Evolutionary conservation across 148 eudicot species (phyloP), one percentile per base, ranked within the genome.

Genomic region (Oxyria digyna): DNA sequence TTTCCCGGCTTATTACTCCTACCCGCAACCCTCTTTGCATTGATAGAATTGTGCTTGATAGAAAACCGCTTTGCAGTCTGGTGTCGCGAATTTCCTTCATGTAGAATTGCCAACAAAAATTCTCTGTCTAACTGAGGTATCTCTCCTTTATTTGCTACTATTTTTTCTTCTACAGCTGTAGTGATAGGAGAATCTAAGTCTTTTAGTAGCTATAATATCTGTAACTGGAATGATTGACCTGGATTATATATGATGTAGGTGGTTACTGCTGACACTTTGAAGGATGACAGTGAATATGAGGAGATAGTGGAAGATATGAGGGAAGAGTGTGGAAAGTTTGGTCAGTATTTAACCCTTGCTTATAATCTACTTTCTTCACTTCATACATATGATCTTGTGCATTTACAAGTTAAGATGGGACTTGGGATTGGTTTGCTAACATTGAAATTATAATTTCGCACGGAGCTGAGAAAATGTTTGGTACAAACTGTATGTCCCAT

Each of bases 221-320:
- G 18, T 59, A 59, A 14, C 15, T 26, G 62, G 11, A 49, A 49
- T 18, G 10, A 20, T 23, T 38, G 23, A 18, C 45, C 12, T 20
- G 40, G 42, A 20, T 33, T 65, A 26, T 40, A 21, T 18, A 69
- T 50, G 1, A 11, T 70, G 26, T 71, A 87, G 96, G 95, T 82
- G 71, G 81, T 89, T 69, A 84, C 79, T 64, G 65, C 81, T 48
- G 95, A 89, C 67, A 96, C 87, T 65, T 73, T 93, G 72, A 81
- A 79, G 73, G 89, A 89, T 71, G 95, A 93, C 69, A 83, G 73
- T 54, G 96, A 93, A 72, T 93, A 89, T 50, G 95, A 85, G 76
- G 98, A 89, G 75, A 93, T 93, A 70, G 52, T 93, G 42, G 91
- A 89, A 69, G 98, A 93, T 74, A 93, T 93, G 98, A 81, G 78